These are phyloP conservation scores for Stramenopiles sp. DNA, from an alignment of 352 stramenopile species.

Conservation along the genomic window DNA sequence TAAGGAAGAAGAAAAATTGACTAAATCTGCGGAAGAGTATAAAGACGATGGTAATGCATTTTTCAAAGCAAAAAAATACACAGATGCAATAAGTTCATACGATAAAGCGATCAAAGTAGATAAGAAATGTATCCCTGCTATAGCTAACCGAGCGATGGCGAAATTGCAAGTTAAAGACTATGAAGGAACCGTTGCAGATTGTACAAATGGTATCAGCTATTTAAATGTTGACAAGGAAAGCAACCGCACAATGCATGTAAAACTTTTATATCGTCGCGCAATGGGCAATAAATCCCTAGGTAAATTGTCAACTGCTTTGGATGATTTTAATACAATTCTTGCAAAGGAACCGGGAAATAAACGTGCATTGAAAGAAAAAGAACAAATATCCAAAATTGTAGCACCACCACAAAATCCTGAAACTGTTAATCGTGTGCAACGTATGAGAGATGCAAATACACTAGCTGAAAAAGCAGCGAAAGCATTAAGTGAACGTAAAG, in stretches of 20 bases:
- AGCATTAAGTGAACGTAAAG: not conserved
- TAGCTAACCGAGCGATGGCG: not conserved
- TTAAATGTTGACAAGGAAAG: not conserved
- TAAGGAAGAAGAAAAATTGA: not conserved
- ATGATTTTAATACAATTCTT: not conserved
- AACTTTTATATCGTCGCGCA: slow-evolving; percentile 1
- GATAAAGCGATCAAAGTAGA: not conserved
- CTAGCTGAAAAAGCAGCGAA: not conserved
- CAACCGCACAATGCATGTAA: not conserved
- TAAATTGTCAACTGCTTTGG: not conserved
- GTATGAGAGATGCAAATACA: not conserved
- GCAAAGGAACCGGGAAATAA: not conserved
- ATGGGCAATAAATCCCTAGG: not conserved
- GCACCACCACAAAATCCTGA: slow-evolving; percentile 1
- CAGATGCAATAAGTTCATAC: not conserved
- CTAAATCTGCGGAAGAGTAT: not conserved
- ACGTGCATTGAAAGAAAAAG: not conserved
- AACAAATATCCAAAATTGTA: not conserved
- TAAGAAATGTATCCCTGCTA: not conserved
- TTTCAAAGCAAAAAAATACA: not conserved
- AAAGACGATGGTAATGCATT: not conserved
- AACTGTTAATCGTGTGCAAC: not conserved
- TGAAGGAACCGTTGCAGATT: not conserved
- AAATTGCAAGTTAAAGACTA: not conserved
- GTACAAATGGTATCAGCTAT: not conserved